Evolutionary conservation across 495 filamentous ascomycete genomes (phyloP), one percentile per base, ranked within the genome.

Genomic region (Hypoxylon lenormandii): DNA sequence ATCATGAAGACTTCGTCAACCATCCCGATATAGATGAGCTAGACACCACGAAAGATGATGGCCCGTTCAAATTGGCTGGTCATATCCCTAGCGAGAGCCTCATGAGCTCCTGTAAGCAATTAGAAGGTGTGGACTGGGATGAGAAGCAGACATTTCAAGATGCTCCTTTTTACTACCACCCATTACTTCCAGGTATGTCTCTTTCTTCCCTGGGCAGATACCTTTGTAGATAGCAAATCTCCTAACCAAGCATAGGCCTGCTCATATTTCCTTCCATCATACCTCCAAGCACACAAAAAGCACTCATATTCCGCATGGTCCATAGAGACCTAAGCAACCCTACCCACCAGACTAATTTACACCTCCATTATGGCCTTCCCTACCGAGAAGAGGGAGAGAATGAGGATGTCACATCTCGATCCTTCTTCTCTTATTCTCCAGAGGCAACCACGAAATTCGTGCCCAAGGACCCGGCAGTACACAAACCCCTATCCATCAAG

Each of bases 291-390:
- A 82, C 90, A 18, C 94, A 98, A 77, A 81, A 82, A 56, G 74
- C 80, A 15, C 81, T 97, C 5, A 80, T 97, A 4, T 84, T 79
- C 11, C 84, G 85, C 21, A 78, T 97, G 68, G 80, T 97, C 28
- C 92, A 96, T 76, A 86, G 90, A 37, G 91, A 96, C 76, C 85
- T 97, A 12, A 89, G 89, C 55, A 84, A 90, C 69, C 86, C 88
- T 5, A 60, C 75, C 11, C 91, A 97, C 75, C 84, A 89, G 70
- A 97, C 94, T 59, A 97, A 97, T 79, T 77, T 97, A 12, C 92
- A 97, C 77, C 79, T 91, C 1, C 92, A 96, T 78, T 91, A 93
- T 76, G 74, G 90, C 43, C 79, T 98, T 8, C 86, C 88, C 1
- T 96, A 96, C 72, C 86, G 88, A 2, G 54, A 69, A 23, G 23